A percentile compares a stretch with the other conserved stretches of the same genome.
Conservation (phyloP, 1,284 basidiomycete species). For the Phellinidium pouzarii region DNA sequence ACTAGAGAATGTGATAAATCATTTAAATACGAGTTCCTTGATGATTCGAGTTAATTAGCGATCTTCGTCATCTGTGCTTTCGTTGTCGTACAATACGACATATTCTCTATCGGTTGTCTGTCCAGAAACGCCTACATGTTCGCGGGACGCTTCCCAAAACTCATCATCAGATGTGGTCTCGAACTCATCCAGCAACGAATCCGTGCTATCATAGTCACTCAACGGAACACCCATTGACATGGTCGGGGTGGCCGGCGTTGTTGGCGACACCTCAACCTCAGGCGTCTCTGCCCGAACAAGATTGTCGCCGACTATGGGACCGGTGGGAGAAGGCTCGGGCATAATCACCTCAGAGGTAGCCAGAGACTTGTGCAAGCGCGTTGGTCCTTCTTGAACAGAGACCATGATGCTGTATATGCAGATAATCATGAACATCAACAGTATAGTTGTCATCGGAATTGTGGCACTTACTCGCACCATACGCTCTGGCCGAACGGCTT, state of each 20-base stretch:
- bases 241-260: slow-evolving; percentile 23
- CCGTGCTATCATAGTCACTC: slow-evolving; percentile 31
- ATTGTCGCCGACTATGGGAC: slow-evolving; percentile 20
- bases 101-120: slow-evolving; percentile 41
- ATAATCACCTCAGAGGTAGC: slow-evolving; percentile 65
- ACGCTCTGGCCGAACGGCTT: slow-evolving; percentile 65
- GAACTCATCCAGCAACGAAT: slow-evolving; percentile 29
- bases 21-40: background rate
- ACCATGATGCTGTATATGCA: slow-evolving; percentile 50
- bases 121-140: slow-evolving; percentile 31
- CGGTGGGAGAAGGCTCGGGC: slow-evolving; percentile 38
- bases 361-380: slow-evolving; percentile 34
- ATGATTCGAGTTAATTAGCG: background rate
- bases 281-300: slow-evolving; percentile 6
- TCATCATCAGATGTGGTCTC: slow-evolving; percentile 44
- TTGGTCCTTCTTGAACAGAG: slow-evolving; percentile 34
- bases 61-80: slow-evolving; percentile 11
- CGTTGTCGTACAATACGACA: slow-evolving; percentile 62
- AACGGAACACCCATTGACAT: slow-evolving; percentile 32
- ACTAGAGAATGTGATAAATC: too few species aligned
- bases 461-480: slow-evolving; percentile 66
- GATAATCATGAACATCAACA: slow-evolving; percentile 10
- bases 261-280: slow-evolving; percentile 20
- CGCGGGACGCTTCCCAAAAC: slow-evolving; percentile 57
- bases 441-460: slow-evolving; percentile 16